Percentiles rank a stretch among this genome's conserved stretches.
Evolutionary conservation across 139 green algal genomes (phyloP).

Genomic region (Closterium sp.): DNA sequence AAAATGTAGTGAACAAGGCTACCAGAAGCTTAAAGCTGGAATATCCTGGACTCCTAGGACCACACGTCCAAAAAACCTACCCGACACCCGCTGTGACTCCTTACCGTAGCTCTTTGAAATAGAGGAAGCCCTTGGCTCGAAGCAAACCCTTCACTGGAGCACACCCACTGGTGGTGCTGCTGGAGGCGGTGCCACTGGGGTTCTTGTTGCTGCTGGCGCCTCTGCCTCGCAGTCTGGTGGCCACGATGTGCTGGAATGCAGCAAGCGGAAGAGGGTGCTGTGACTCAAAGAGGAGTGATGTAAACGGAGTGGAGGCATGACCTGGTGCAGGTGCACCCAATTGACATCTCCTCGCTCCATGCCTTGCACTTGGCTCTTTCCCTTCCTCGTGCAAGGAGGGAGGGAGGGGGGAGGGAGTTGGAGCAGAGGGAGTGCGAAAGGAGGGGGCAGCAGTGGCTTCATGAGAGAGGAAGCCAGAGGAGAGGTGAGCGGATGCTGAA

Average conservation of each 20-base stretch:
- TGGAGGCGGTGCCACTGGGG: too few relatives aligned
- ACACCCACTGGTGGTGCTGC: too few relatives aligned
- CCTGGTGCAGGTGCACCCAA: not conserved
- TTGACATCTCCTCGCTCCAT: not conserved
- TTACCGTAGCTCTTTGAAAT: not conserved
- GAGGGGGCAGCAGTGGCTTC: conserved; percentile 11
- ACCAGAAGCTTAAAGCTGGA: not conserved
- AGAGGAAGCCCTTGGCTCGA: conserved; percentile 38
- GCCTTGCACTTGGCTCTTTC: not conserved
- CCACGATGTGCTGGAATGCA: conserved; percentile 11
- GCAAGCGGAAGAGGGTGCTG: not conserved
- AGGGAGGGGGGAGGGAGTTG: not conserved
- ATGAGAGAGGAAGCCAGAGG: conserved; percentile 29
- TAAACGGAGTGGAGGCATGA: not conserved
- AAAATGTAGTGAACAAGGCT: not conserved
- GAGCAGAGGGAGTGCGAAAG: not conserved
- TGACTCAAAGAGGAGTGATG: not conserved
- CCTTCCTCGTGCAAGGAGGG: not conserved
- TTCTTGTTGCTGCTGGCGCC: too few relatives aligned
- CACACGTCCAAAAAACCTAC: not conserved
- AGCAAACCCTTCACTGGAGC: conserved; percentile 25
- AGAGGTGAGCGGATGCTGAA: not conserved
- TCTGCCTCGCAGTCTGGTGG: not conserved
- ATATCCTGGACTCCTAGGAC: not conserved
- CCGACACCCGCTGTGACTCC: not conserved